Conservation (phyloP, 2,329 filamentous ascomycete genomes). For the Huntiella omanensis region DNA sequence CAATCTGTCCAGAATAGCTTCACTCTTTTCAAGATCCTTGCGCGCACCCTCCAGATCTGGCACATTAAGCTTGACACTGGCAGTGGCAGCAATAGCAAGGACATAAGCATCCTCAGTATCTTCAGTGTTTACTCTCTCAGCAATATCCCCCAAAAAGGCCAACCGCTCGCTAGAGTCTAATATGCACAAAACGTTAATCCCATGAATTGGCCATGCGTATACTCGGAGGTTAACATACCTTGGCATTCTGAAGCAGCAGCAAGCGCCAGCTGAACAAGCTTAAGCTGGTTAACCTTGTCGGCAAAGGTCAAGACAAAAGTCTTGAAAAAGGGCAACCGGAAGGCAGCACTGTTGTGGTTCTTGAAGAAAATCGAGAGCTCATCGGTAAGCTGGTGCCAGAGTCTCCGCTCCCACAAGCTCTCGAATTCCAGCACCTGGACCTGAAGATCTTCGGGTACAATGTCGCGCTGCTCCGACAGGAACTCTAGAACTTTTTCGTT, state of each 20-base stretch:
- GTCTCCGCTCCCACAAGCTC: constrained; percentile 92
- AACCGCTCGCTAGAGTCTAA: constrained; percentile 74
- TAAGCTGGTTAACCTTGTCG: constrained; percentile 97
- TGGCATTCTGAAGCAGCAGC: constrained; percentile 71
- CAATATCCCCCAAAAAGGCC: constrained; percentile 63
- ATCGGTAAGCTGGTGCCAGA: constrained; percentile 97
- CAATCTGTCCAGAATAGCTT: constrained; percentile 75
- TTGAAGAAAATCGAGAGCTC: constrained; percentile 76
- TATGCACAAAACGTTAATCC: not conserved
- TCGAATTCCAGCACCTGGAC: constrained; percentile 80
- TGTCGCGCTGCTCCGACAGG: constrained; percentile 74
- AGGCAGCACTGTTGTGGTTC: constrained; percentile 57
- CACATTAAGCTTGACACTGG: constrained; percentile 67
- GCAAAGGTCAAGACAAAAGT: constrained; percentile 90
- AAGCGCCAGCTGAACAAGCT: constrained; percentile 79
- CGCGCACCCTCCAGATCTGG: constrained; percentile 65
- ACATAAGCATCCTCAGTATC: constrained; percentile 91
- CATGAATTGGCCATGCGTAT: not conserved
- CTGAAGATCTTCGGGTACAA: constrained; percentile 74
- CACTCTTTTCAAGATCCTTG: constrained; percentile 70
- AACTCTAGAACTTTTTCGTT: constrained; percentile 80
- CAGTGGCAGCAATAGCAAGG: constrained; percentile 79
- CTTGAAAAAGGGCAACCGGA: constrained; percentile 82
- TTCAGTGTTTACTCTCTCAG: constrained; percentile 76
- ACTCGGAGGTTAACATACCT: constrained; percentile 28